These are phyloP conservation scores for Plicaturopsis crispa DNA, from an alignment of 768 basidiomycete genomes.

Conservation along the genomic window DNA sequence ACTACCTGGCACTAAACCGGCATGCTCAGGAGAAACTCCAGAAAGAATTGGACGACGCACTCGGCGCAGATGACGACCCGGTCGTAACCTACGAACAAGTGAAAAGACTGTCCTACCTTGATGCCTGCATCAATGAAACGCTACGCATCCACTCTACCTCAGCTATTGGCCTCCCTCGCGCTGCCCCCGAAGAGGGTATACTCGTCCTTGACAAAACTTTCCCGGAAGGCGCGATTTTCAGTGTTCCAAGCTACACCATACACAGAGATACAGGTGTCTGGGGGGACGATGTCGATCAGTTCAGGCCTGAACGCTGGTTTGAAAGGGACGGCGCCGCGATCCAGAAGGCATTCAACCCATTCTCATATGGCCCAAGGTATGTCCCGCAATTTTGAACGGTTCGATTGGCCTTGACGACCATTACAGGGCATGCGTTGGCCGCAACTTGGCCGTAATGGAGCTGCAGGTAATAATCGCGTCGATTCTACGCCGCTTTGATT, in stretches of 20 bases:
- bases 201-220: slow-evolving; percentile 46
- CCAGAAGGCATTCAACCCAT: slow-evolving; percentile 77
- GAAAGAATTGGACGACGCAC: slow-evolving; percentile 58
- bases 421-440: slow-evolving; percentile 72
- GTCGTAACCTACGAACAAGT: slow-evolving; percentile 60
- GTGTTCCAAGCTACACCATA: slow-evolving; percentile 78
- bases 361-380: slow-evolving; percentile 75
- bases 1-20: slow-evolving; percentile 70
- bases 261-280: slow-evolving; percentile 67
- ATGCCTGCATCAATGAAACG: slow-evolving; percentile 83
- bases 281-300: slow-evolving; percentile 72
- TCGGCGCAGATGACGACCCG: slow-evolving; percentile 58
- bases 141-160: slow-evolving; percentile 83
- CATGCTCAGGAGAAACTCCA: slow-evolving; percentile 64
- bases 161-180: slow-evolving; percentile 73
- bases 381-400: slow-evolving; percentile 9
- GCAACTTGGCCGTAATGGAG: slow-evolving; percentile 77
- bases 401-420: slow-evolving; percentile 1
- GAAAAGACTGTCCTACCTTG: slow-evolving; percentile 71
- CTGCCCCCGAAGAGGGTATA: slow-evolving; percentile 65
- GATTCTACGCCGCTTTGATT: slow-evolving; percentile 67
- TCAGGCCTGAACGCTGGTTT: slow-evolving; percentile 82
- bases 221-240: slow-evolving; percentile 68
- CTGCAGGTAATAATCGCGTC: slow-evolving; percentile 77
- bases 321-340: slow-evolving; percentile 53